Evolutionary conservation across 768 basidiomycete species (phyloP).

Genomic region (Kwoniella botswanensis): DNA sequence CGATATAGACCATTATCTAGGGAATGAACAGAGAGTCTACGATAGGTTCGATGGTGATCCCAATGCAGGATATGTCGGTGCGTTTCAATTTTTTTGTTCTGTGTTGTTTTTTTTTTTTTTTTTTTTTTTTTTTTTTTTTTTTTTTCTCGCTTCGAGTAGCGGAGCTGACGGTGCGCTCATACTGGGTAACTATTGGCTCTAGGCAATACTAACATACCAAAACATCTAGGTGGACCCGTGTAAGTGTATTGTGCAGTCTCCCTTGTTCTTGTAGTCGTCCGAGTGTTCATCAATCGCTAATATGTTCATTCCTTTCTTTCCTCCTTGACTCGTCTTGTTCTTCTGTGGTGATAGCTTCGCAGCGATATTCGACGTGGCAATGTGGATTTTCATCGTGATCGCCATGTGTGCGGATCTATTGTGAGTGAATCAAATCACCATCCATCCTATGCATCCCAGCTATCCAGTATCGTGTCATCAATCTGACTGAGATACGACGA

Average conservation of each 20-base stretch:
- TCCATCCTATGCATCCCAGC: background rate
- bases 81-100: too few species aligned
- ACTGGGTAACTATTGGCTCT: too few species aligned
- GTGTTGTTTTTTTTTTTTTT: too few species aligned
- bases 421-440: slow-evolving; percentile 27
- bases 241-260: slow-evolving; percentile 15
- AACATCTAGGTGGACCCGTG: slow-evolving; percentile 52
- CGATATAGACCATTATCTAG: slow-evolving; percentile 36
- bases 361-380: slow-evolving; percentile 35
- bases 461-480: background rate
- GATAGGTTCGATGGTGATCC: slow-evolving; percentile 30
- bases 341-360: slow-evolving; percentile 44
- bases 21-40: slow-evolving; percentile 34
- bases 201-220: slow-evolving; percentile 52
- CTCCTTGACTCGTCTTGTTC: too few species aligned
- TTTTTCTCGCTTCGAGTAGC: too few species aligned
- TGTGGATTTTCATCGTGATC: slow-evolving; percentile 42
- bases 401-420: slow-evolving; percentile 41
- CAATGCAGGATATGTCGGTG: slow-evolving; percentile 33
- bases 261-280: background rate
- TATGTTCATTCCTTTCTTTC: too few species aligned
- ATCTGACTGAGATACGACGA: background rate
- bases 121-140: too few species aligned
- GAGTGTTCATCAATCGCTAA: too few species aligned
- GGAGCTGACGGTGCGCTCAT: too few species aligned